A percentile compares a stretch with the other conserved stretches of the same genome.
These are phyloP conservation scores for Eucalyptus virginea DNA, from an alignment of 345 rosid species.

Conservation along the genomic window DNA sequence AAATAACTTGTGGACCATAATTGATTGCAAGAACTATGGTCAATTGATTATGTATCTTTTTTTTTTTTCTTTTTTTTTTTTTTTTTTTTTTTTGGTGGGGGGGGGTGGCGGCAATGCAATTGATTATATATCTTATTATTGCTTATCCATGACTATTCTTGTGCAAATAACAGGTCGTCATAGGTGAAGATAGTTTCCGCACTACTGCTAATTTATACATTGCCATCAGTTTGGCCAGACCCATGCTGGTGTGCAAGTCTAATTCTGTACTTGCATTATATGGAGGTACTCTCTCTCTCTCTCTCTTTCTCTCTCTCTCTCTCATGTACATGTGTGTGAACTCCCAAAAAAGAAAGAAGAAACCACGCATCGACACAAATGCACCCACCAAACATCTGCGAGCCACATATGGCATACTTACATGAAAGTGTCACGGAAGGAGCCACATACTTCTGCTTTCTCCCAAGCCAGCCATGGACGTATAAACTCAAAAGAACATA, in stretches of 20 bases:
- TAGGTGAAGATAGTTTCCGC: conserved; percentile 58
- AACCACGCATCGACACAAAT: not conserved
- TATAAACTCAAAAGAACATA: not conserved
- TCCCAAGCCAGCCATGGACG: not conserved
- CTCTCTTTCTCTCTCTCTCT: not conserved
- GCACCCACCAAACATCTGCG: not conserved
- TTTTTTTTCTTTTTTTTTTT: not conserved
- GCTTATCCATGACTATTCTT: not conserved
- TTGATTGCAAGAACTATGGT: not conserved
- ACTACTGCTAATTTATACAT: conserved; percentile 42
- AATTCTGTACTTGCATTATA: conserved; percentile 46
- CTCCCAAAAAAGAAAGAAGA: not conserved
- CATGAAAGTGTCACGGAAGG: not conserved
- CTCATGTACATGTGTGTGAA: not conserved
- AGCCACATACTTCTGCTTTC: not conserved
- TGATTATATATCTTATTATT: not conserved
- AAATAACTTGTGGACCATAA: not conserved
- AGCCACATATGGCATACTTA: not conserved
- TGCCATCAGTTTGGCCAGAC: conserved; percentile 53
- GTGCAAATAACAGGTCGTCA: conserved; percentile 34
- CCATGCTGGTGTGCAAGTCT: conserved; percentile 37
- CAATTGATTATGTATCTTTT: not conserved
- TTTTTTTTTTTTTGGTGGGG: not conserved
- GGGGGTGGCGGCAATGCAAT: not conserved
- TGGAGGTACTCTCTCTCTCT: conserved; percentile 30